Evolutionary conservation across 108 stramenopile species (phyloP).

Genomic region (Schizochytrium sp.): DNA sequence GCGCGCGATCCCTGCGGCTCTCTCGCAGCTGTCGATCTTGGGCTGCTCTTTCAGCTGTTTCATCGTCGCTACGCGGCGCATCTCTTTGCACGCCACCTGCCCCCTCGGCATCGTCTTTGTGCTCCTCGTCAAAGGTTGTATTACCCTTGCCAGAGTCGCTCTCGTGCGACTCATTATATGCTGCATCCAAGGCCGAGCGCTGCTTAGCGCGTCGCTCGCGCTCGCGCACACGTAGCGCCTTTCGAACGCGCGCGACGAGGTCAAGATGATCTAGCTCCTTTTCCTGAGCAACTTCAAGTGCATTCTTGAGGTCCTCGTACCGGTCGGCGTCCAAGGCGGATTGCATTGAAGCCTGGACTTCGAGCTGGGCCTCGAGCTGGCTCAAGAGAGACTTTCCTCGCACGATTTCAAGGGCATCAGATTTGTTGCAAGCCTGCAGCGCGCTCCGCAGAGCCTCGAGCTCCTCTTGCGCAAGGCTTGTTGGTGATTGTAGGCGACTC

Average conservation of each 20-base stretch:
- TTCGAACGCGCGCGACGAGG: not conserved
- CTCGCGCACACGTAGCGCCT: not conserved
- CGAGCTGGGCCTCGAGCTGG: conserved; percentile 16
- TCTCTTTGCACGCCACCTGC: conserved; percentile 12
- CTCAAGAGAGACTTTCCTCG: not conserved
- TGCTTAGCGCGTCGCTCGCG: not conserved
- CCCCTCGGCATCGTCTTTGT: not conserved
- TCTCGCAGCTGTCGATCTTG: conserved; percentile 23
- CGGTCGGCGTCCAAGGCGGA: not conserved
- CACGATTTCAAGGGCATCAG: not conserved
- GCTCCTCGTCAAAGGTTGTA: not conserved
- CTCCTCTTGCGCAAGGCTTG: not conserved
- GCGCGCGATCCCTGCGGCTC: conserved; percentile 29
- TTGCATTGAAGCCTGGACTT: not conserved
- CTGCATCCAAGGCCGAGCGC: not conserved
- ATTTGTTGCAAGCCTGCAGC: not conserved
- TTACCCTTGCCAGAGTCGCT: not conserved
- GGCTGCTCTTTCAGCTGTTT: not conserved
- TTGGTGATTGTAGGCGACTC: not conserved
- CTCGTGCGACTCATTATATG: not conserved
- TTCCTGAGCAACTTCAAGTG: not conserved
- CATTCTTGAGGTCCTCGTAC: not conserved
- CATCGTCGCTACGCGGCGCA: not conserved
- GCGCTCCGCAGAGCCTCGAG: not conserved
- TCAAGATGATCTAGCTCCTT: not conserved